A percentile compares a stretch with the other conserved stretches of the same genome.
phyloP scores from a whole-genome alignment of 169 alveolate genomes.

The Plasmodium knowlesi region DNA sequence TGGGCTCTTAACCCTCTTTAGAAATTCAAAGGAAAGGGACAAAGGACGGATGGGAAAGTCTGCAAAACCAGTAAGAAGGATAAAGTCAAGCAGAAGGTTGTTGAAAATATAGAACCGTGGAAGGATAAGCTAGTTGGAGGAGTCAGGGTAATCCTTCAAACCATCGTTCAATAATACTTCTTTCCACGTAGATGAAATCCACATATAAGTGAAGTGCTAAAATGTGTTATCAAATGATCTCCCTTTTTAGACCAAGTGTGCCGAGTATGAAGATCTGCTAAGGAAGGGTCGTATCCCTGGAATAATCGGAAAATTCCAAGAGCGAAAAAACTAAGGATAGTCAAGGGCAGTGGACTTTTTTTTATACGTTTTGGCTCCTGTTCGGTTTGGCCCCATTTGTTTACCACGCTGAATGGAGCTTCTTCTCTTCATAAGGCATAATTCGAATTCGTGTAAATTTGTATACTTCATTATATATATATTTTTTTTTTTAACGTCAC shows the following conservation, averaged over 20 bases:
- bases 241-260: conserved; percentile 78
- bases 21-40: conserved; percentile 75
- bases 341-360: background rate
- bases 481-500: conserved; percentile 22
- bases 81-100: conserved; percentile 28
- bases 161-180: background rate
- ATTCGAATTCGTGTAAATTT: background rate
- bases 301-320: conserved; percentile 75
- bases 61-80: conserved; percentile 57
- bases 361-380: background rate
- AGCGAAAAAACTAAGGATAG: conserved; percentile 27
- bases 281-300: conserved; percentile 84
- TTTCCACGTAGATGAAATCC: background rate
- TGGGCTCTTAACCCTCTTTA: background rate
- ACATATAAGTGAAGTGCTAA: background rate
- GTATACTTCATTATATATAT: background rate
- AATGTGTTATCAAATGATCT: background rate
- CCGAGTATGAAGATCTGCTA: conserved; percentile 84
- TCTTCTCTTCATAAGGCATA: background rate
- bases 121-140: conserved; percentile 81
- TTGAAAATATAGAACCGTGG: conserved; percentile 82
- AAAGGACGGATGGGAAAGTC: conserved; percentile 72
- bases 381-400: background rate
- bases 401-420: background rate
- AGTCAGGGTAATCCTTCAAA: conserved; percentile 76